Evolutionary conservation across 2,329 filamentous ascomycete species (phyloP).

Genomic region (Hypoxylon sp.): DNA sequence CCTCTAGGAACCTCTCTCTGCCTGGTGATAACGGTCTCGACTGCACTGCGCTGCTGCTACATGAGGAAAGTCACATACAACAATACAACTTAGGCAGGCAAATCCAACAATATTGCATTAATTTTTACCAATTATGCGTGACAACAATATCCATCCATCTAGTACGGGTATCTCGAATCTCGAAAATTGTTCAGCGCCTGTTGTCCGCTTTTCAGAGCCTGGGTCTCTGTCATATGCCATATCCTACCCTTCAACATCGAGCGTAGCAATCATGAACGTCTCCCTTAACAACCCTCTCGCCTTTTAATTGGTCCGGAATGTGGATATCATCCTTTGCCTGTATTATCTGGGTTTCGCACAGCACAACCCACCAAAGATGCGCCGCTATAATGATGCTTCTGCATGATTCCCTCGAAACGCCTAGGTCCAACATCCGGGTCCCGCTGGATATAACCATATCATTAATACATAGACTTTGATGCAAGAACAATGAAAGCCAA

Average conservation of each 20-base stretch:
- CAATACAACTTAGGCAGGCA: conserved; percentile 21
- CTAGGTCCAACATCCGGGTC: conserved; percentile 21
- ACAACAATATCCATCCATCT: conserved; percentile 31
- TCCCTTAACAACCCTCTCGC: conserved; percentile 19
- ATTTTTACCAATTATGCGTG: conserved; percentile 28
- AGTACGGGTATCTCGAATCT: conserved; percentile 43
- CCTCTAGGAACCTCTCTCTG: neutral
- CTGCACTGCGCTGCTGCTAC: conserved; percentile 15
- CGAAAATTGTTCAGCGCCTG: conserved; percentile 35
- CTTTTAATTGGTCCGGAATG: conserved; percentile 34
- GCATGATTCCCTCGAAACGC: conserved; percentile 35
- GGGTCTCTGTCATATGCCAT: conserved; percentile 32
- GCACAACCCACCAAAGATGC: conserved; percentile 30
- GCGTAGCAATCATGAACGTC: conserved; percentile 31
- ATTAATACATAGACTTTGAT: conserved; percentile 33
- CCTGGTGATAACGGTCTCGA: conserved; percentile 5
- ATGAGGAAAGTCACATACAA: conserved; percentile 42
- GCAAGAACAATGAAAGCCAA: conserved; percentile 17
- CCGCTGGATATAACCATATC: conserved; percentile 22
- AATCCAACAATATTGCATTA: conserved; percentile 33
- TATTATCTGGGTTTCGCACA: conserved; percentile 13
- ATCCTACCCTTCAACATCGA: conserved; percentile 24
- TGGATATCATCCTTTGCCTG: conserved; percentile 27
- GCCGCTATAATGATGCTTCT: conserved; percentile 38
- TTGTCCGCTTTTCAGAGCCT: conserved; percentile 36